Evolutionary conservation across 305 asterid genomes (phyloP), one percentile per base, ranked within the genome.

Genomic region (Withania somnifera): DNA sequence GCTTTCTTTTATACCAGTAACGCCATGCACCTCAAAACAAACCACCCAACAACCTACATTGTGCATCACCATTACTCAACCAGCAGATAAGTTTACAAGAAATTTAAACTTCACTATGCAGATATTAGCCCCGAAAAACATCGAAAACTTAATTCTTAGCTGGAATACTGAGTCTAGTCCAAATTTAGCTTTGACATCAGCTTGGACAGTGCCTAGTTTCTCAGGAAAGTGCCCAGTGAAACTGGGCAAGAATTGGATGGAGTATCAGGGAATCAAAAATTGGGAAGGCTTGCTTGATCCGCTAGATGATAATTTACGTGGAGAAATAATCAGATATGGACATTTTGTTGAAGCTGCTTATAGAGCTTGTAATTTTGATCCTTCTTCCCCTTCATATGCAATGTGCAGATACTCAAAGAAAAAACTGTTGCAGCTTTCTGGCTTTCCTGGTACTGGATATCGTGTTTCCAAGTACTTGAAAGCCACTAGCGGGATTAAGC

Each of bases 251-350:
- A 81, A 85, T 80, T 95, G 98, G 98, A 91, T 81, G 89, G 97
- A 95, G 4, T 95, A 91, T 71, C 98, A 95, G 69, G 98, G 98
- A 40, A 77, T 86, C 86, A 85, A 85, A 84, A 88, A 95, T 50
- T 95, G 98, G 98, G 94, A 91, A 53, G 98, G 98, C n/a, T 73
- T 95, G 30, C 97, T 95, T 34, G 98, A 95, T 82, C 98, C 98
- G 0, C 89, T 95, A 0, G 94, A 95, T 63, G 93, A 93, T 4
- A 93, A 87, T 64, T 85, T 95, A 8, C 87, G 98, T 0, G 7
- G 81, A 6, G 98, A 95, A 88, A 95, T 95, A n/a, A 90, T 95
- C 1, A 79, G 98, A 66, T 95, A 92, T 38, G 98, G 98, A 1
- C 83, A 89, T 40, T 91, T 95, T 19, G 93, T 95, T 2, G 97